Evolutionary conservation across 164 flowering plant species (phyloP), one percentile per base, ranked within the genome.

Genomic region (Akebia trifoliata): DNA sequence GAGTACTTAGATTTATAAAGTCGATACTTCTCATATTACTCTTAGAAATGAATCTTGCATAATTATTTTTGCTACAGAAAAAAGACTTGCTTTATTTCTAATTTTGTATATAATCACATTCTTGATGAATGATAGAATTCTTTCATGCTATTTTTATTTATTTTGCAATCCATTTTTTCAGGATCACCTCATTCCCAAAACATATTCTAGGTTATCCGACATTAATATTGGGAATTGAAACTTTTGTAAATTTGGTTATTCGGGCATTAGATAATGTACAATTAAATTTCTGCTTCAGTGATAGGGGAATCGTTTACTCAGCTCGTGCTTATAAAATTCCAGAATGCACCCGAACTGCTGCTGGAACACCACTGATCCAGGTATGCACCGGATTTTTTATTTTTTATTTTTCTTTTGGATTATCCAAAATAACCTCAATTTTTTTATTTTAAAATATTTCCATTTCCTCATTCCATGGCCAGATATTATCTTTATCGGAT

Each of bases 291-390:
- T 25, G 11, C 20, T 73, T 66, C 90, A 94, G 99, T 75, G 99
- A 94, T 64, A 78, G 61, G 65, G 99, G 99, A 55, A 90, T 66
- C 45, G 99, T 90, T 12, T 88, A 94, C 70, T 90, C 96, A 22
- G 76, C 93, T 42, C 90, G 91, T 42, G 99, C 99, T 8, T 94
- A 77, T 58, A 88, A 82, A 75, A 82, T 94, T 62, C 96, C 99
- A 9, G 99, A 94, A 70, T 84, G 96, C 63, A 66, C 82, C 48
- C 66, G 97, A 26, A 66, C 81, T 75, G 99, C 96, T 69, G 93
- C 95, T 60, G 99, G 99, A 46, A 86, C 94, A 46, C 97, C 99
- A 36, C 67, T 94, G 44, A 74, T 94, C 49, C 99, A 90, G 87
- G 96, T 90, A 72, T 39, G 48, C 36, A 30, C 39, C 9, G 25